A percentile compares a stretch with the other conserved stretches of the same genome.
Conservation (phyloP, 257 asterid species). For the Orobanche coerulescens region DNA sequence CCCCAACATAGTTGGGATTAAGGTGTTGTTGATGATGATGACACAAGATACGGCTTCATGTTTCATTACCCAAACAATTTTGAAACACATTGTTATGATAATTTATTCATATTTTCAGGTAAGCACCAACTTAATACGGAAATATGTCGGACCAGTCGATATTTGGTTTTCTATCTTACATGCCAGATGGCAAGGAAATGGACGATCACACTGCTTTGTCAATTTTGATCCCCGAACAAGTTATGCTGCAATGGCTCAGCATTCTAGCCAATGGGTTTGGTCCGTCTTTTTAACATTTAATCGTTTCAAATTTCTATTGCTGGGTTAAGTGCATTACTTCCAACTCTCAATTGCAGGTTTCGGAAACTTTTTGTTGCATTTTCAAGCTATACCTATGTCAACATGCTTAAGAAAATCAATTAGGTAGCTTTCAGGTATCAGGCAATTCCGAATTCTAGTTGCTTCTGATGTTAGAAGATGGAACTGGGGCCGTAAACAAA, state of each 20-base stretch:
- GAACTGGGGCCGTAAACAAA: too few relatives aligned
- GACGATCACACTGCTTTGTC: slow-evolving; percentile 44
- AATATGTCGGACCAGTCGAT: slow-evolving; percentile 75
- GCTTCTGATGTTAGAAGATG: neutral
- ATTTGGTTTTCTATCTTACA: slow-evolving; percentile 59
- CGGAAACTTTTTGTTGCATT: slow-evolving; percentile 78
- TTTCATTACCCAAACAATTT: neutral
- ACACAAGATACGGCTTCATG: neutral
- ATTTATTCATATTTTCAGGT: slow-evolving; percentile 34
- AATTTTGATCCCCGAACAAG: slow-evolving; percentile 54
- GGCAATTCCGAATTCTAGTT: too few relatives aligned
- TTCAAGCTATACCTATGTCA: slow-evolving; percentile 73
- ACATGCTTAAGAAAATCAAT: slow-evolving; percentile 49
- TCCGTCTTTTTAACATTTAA: slow-evolving; percentile 23
- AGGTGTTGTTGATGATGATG: too few relatives aligned
- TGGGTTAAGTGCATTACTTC: neutral
- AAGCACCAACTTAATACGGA: slow-evolving; percentile 63
- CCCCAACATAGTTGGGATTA: too few relatives aligned
- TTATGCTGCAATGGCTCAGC: slow-evolving; percentile 86
- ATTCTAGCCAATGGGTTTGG: slow-evolving; percentile 94
- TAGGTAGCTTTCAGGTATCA: neutral
- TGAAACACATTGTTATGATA: neutral
- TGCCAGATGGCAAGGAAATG: slow-evolving; percentile 17
- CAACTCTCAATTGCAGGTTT: slow-evolving; percentile 48
- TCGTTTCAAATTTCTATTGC: neutral